A percentile compares a stretch with the other conserved stretches of the same genome.
Conservation (phyloP, 306 rosid genomes). For the Cotoneaster glaucophyllus region DNA sequence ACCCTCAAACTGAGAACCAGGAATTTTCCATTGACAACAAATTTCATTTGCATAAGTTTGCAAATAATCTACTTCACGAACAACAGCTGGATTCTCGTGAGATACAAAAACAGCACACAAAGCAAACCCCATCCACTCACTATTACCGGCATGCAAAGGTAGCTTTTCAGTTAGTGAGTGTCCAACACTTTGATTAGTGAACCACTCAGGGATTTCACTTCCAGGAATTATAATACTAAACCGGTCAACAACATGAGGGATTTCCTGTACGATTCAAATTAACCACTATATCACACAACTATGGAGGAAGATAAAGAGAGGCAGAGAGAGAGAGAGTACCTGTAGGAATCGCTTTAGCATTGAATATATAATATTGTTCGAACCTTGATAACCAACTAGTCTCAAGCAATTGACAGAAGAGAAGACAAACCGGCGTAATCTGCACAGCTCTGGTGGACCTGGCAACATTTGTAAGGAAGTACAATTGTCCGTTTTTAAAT, state of each 20-base stretch:
- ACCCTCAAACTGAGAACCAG: not conserved
- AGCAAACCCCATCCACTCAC: not conserved
- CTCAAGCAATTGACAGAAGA: not conserved
- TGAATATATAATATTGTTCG: not conserved
- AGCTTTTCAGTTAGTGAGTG: not conserved
- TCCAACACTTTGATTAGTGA: not conserved
- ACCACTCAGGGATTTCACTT: conserved; percentile 6
- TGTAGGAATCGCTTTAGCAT: not conserved
- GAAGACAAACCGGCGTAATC: not conserved
- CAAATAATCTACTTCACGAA: not conserved
- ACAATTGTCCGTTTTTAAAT: not conserved
- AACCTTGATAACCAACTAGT: not conserved
- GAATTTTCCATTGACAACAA: not conserved
- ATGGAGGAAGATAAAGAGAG: too few species aligned
- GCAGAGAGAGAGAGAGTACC: not conserved
- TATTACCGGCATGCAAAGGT: not conserved
- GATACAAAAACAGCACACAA: not conserved
- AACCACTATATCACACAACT: not conserved
- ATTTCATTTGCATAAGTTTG: not conserved
- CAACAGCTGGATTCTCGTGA: not conserved
- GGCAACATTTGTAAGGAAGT: not conserved
- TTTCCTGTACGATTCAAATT: not conserved
- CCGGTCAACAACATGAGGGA: not conserved
- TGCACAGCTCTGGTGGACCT: not conserved
- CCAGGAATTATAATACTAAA: not conserved